Evolutionary conservation across 1,139 yeast species (phyloP).

Genomic region (Pichia kudriavzevii): DNA sequence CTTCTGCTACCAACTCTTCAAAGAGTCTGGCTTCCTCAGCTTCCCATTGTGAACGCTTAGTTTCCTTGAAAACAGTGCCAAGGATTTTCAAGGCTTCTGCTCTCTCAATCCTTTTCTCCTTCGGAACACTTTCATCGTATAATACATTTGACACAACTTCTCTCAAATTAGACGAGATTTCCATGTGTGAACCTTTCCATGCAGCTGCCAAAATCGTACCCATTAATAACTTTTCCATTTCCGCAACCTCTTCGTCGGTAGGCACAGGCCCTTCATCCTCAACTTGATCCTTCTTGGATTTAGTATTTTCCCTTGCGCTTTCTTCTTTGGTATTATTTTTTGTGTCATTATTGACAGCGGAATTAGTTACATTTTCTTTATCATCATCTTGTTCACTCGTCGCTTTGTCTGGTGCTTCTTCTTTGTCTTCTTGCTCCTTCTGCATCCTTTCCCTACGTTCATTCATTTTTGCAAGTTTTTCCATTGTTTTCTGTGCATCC

Average conservation of each 20-base stretch:
- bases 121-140: constrained; percentile 45
- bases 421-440: constrained; percentile 18
- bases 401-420: no score
- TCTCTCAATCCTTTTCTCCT: constrained; percentile 55
- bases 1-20: constrained; percentile 88
- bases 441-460: constrained; percentile 43
- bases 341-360: constrained; percentile 28
- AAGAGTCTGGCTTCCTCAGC: constrained; percentile 87
- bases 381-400: background rate
- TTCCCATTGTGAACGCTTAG: constrained; percentile 72
- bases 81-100: constrained; percentile 72
- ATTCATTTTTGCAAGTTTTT: constrained; percentile 68
- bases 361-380: constrained; percentile 22
- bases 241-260: constrained; percentile 74
- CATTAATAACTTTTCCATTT: constrained; percentile 76
- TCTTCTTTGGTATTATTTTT: constrained; percentile 31
- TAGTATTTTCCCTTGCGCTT: constrained; percentile 26
- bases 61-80: constrained; percentile 63
- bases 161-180: constrained; percentile 79
- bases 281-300: background rate
- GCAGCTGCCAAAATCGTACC: constrained; percentile 94
- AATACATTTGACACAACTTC: constrained; percentile 79
- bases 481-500: constrained; percentile 89
- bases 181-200: constrained; percentile 91
- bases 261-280: constrained; percentile 48